Evolutionary conservation across 139 green algal genomes (phyloP).

Genomic region (Yamagishiella unicocca): DNA sequence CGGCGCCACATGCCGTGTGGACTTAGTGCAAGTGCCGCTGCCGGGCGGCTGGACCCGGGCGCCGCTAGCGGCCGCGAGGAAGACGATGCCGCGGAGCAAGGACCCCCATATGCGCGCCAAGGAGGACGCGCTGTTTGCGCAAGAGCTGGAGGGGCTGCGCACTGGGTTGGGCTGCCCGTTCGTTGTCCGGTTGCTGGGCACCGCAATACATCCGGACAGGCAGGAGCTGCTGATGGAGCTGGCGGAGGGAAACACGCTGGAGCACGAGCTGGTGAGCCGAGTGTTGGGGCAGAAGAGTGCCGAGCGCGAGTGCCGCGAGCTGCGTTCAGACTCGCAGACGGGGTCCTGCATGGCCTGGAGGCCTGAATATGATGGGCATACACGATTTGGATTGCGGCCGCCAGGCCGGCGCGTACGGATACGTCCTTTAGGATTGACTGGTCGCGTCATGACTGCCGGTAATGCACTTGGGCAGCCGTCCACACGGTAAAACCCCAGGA

Average conservation of each 20-base stretch:
- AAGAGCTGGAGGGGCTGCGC: conserved; percentile 6
- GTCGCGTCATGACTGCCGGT: too few relatives aligned
- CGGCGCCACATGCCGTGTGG: conserved; percentile 16
- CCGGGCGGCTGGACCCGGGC: not conserved
- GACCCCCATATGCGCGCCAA: conserved; percentile 13
- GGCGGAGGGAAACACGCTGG: not conserved
- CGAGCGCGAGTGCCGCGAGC: too few relatives aligned
- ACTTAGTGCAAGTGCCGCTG: not conserved
- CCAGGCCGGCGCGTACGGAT: too few relatives aligned
- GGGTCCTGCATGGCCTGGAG: too few relatives aligned
- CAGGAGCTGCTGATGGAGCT: conserved; percentile 41
- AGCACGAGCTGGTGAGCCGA: conserved; percentile 21
- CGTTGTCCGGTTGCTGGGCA: conserved; percentile 11
- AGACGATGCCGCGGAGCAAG: conserved; percentile 1
- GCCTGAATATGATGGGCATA: too few relatives aligned
- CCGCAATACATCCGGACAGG: not conserved
- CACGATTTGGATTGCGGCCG: too few relatives aligned
- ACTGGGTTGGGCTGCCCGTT: not conserved
- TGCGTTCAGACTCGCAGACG: not conserved
- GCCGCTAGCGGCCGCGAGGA: not conserved
- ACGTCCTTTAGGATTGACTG: too few relatives aligned
- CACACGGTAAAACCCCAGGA: too few relatives aligned
- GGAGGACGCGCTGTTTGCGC: conserved; percentile 13
- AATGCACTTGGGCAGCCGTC: too few relatives aligned
- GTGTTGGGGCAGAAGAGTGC: not conserved